Evolutionary conservation across 768 basidiomycete species (phyloP).

Genomic region (Hygrophoropsis aurantiaca): DNA sequence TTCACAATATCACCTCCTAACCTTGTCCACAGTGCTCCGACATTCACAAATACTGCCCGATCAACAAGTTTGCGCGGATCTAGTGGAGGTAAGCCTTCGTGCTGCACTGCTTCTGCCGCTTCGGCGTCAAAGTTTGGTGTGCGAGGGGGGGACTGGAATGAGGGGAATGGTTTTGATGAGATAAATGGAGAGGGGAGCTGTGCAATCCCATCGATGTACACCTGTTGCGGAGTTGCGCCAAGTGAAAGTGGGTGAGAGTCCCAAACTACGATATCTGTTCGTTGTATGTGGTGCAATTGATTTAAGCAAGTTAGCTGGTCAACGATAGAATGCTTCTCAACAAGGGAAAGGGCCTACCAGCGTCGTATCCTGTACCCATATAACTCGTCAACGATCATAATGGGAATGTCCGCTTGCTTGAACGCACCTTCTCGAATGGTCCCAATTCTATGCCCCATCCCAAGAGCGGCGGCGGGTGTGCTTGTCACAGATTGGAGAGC

Average conservation of each 20-base stretch:
- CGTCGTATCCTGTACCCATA: slow-evolving; percentile 42
- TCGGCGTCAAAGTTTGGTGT: slow-evolving; percentile 76
- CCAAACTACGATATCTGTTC: slow-evolving; percentile 69
- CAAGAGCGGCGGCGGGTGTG: slow-evolving; percentile 61
- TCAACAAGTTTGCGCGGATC: slow-evolving; percentile 32
- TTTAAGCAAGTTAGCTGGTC: too few species aligned
- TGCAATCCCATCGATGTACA: slow-evolving; percentile 84
- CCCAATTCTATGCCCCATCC: slow-evolving; percentile 78
- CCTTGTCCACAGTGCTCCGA: slow-evolving; percentile 45
- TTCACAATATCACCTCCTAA: slow-evolving; percentile 23
- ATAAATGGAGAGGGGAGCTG: slow-evolving; percentile 57
- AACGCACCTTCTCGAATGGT: slow-evolving; percentile 47
- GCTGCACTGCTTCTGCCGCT: slow-evolving; percentile 54
- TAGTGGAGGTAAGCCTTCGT: slow-evolving; percentile 78
- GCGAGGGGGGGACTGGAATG: slow-evolving; percentile 34
- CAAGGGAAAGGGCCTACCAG: slow-evolving; percentile 29
- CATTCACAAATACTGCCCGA: slow-evolving; percentile 65
- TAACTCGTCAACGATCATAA: background rate
- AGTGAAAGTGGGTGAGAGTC: slow-evolving; percentile 73
- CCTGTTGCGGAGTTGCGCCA: slow-evolving; percentile 71
- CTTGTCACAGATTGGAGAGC: slow-evolving; percentile 69
- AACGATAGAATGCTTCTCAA: slow-evolving; percentile 1
- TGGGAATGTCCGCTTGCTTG: background rate
- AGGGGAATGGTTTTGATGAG: slow-evolving; percentile 43
- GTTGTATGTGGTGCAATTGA: background rate